A percentile compares a stretch with the other conserved stretches of the same genome.
Conservation (phyloP, 148 eudicot genomes). For the Persicaria tinctoria region DNA sequence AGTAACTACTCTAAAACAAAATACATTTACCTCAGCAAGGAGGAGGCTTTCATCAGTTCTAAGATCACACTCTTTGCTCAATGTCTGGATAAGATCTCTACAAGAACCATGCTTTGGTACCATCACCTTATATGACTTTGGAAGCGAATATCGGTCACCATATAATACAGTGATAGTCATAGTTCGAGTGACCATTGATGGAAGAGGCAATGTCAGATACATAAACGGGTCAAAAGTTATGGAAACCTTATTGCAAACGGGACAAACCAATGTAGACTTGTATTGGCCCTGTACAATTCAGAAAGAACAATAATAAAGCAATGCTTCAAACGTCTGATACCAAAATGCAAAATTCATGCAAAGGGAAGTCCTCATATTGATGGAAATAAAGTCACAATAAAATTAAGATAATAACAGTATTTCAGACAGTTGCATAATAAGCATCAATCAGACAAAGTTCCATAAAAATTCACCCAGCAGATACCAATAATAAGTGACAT, state of each 20-base stretch:
- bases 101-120: constrained; percentile 66
- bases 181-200: constrained; percentile 64
- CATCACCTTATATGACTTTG: constrained; percentile 77
- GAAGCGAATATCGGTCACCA: constrained; percentile 78
- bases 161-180: constrained; percentile 87
- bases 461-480: too few species aligned
- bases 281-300: constrained; percentile 75
- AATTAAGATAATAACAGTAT: too few species aligned
- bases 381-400: too few species aligned
- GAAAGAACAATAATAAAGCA: not conserved
- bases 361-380: not conserved
- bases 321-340: constrained; percentile 12
- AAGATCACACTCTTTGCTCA: constrained; percentile 64
- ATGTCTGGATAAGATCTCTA: constrained; percentile 69
- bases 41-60: constrained; percentile 66
- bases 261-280: constrained; percentile 96
- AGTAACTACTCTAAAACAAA: not conserved
- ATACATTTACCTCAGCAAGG: constrained; percentile 77
- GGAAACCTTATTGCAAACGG: constrained; percentile 79
- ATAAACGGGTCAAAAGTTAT: constrained; percentile 97
- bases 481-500: too few species aligned
- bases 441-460: too few species aligned
- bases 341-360: not conserved
- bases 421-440: too few species aligned
- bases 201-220: constrained; percentile 93